Base-by-base conservation (phyloP, 2,329 filamentous ascomycete genomes). In the Hypomyces rosellus region DNA sequence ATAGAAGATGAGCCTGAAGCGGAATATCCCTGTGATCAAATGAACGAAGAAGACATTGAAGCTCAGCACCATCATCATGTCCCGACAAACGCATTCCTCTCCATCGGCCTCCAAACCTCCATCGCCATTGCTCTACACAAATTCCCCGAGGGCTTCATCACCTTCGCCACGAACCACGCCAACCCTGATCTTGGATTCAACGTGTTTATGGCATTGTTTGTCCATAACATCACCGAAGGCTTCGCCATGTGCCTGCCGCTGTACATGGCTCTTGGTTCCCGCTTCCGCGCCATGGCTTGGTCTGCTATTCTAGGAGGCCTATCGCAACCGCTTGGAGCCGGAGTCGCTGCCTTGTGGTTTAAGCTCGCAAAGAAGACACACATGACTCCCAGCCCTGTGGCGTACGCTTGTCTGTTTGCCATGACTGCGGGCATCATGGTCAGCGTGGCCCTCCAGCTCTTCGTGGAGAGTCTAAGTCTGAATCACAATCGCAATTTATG, bases 221-320 rank as follows among this genome's bases (percentile, higher is more conserved):
- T 99, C 52, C 93, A 99, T 76, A 99, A 97, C 71, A 95, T 99
- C 62, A 91, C 89, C 25, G 93, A 99, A 71, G 93, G 93, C 2
- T 97, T 97, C 65, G 89, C 91, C 54, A 86, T 99, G 78, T 89
- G 90, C 0, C 73, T 99, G 1, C 93, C 93, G 0, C 76, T 99
- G 0, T 99, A 95, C 68, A 87, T 99, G 61, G 93, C 93, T 1
- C 80, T 96, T 33, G 80, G 85, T 54, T 92, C 84, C 52, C 85
- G 90, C 42, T 73, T 81, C 63, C 86, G 84, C 60, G 92, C 93
- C 15, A 93, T 97, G 72, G 69, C 87, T 52, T 95, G 89, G 84
- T 85, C 88, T 4, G 85, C 87, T 9, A 65, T 96, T 0, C 75
- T 99, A 0, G 93, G 93, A 11, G 93, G 93, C 0, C 74, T 93